Evolutionary conservation across 2,329 filamentous ascomycete genomes (phyloP), one percentile per base, ranked within the genome.

Genomic region (Colletotrichum sp.): DNA sequence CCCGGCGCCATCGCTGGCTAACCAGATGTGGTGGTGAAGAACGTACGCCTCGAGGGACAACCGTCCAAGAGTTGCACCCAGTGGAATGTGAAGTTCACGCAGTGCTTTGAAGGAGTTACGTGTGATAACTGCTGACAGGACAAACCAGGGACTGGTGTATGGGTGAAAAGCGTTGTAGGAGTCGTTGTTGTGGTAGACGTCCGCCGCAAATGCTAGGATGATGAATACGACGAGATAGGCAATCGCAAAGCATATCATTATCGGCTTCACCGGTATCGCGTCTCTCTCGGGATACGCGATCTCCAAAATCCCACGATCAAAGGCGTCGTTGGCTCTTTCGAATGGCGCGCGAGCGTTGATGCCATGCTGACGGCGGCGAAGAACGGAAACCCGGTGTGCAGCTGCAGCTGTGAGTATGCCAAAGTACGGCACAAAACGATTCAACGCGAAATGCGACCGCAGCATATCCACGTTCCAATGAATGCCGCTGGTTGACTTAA

Each of bases 21-120:
- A 86, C 90, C 89, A 92, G 74, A 91, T 87, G 80, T 92, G 91
- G 78, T 88, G 88, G 77, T 92, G 89, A 74, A 92, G 81, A 9
- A 90, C 84, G 78, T 90, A 91, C 5, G 88, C 87, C 79, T 92
- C 90, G 9, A 91, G 84, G 2, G 88, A 89, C 67, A 87, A 87
- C 5, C 84, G 83, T 4, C 91, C 90, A 3, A 92, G 80, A 83
- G 86, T 88, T 2, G 88, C 86, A 69, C 91, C 90, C 3, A 87
- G 78, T 3, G 78, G 79, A 10, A 88, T 87, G 78, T 90, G 84
- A 63, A 83, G 81, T 28, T 84, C 85, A n/a, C 88, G 82, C n/a
- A 88, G 78, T 1, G 78, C 67, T 3, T 79, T 79, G 67, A 85
- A 83, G 6, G 85, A 83, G 78, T 91, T 92, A 21, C 90, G 86